phyloP scores from a whole-genome alignment of 1,139 yeast species.

The Sugiyamaella pinicola region DNA sequence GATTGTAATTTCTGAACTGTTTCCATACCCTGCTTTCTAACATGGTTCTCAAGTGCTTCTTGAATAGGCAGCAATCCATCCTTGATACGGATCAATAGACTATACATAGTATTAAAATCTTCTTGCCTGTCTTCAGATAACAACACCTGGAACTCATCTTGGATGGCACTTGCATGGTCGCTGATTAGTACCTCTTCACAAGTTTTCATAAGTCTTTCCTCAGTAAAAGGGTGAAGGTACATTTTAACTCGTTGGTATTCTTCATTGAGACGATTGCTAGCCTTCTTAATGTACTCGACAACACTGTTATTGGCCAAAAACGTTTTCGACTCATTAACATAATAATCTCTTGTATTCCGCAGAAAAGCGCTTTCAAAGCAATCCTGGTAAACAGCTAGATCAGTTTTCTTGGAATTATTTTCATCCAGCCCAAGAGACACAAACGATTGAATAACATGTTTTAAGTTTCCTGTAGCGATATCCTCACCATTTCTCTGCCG shows the following conservation, averaged over 20 bases:
- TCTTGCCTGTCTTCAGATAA: slow-evolving; percentile 75
- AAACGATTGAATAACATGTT: slow-evolving; percentile 79
- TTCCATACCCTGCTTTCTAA: slow-evolving; percentile 69
- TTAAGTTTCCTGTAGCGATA: slow-evolving; percentile 66
- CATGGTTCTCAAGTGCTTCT: slow-evolving; percentile 68
- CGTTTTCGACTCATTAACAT: slow-evolving; percentile 64
- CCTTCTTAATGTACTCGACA: slow-evolving; percentile 87
- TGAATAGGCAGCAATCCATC: slow-evolving; percentile 78
- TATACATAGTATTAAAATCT: slow-evolving; percentile 79
- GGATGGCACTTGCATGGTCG: slow-evolving; percentile 75
- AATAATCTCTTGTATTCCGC: slow-evolving; percentile 71
- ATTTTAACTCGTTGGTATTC: slow-evolving; percentile 78
- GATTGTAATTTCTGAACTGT: slow-evolving; percentile 67
- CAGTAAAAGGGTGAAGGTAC: slow-evolving; percentile 85
- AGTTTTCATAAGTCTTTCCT: slow-evolving; percentile 70
- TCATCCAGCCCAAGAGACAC: slow-evolving; percentile 54
- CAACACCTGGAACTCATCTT: slow-evolving; percentile 70
- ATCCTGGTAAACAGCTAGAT: slow-evolving; percentile 76
- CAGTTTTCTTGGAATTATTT: slow-evolving; percentile 76
- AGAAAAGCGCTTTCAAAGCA: slow-evolving; percentile 78
- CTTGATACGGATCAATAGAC: slow-evolving; percentile 66
- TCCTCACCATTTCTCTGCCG: slow-evolving; percentile 78
- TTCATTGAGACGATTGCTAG: slow-evolving; percentile 77
- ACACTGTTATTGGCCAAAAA: slow-evolving; percentile 76
- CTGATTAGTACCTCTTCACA: slow-evolving; percentile 76